Evolutionary conservation across 495 filamentous ascomycete species (phyloP), one percentile per base, ranked within the genome.

Genomic region (Aspergillus taichungensis): DNA sequence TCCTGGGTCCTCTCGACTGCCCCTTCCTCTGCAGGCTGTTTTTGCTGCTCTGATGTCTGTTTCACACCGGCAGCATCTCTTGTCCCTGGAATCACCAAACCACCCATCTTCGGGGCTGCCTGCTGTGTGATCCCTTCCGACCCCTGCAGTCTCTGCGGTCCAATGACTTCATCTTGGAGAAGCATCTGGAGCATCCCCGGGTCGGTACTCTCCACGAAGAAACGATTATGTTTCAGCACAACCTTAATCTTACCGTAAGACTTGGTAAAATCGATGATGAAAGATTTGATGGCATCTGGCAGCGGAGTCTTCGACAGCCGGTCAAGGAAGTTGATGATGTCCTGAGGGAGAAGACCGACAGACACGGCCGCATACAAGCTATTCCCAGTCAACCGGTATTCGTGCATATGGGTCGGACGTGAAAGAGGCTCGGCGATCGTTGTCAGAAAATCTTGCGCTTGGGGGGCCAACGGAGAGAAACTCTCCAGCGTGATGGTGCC

Each of bases 191-290:
- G 67, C 66, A 94, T 83, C 11, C 79, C 68, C 13, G 88, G 82
- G 57, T 97, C 90, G 5, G 82, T 77, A 51, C 86, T 95, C 67
- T 99, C 92, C 48, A 97, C 80, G 59, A 85, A 97, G 63, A 92
- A 95, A 45, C 82, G 82, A 51, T 91, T 97, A 56, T 95, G 82
- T 61, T 95, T 94, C 46, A 97, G 66, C 14, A 97, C 92, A 32
- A 97, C 77, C 66, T 95, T 92, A 32, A 95, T 88, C 63, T 97
- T 96, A 33, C 92, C 92, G 61, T 90, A 97, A 14, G 85, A 89
- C 45, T 84, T 80, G 6, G 90, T 95, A 55, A 85, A 88, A 33
- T 82, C 79, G 47, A 80, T 72, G 54, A 99, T 92, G 58, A 88
- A 95, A 10, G 73, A 66, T 45, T 77, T 76, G 39, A 96, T 87